Evolutionary conservation across 2,329 filamentous ascomycete genomes (phyloP), one percentile per base, ranked within the genome.

Genomic region (Arthroderma sp.): DNA sequence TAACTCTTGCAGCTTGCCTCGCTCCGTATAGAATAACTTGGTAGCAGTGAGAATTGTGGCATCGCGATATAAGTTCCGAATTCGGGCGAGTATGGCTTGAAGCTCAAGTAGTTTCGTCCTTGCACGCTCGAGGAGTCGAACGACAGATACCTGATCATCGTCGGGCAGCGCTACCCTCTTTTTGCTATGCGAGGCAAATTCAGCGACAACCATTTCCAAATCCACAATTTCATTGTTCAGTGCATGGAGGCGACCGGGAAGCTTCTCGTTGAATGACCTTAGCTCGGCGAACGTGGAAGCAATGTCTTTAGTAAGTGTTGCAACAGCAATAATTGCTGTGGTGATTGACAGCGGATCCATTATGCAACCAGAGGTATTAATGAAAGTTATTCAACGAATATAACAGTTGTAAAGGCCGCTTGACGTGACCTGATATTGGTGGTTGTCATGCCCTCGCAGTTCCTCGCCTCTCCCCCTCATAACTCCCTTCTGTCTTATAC

Each of bases 161-260:
- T 50, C 40, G 6, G 45, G 36, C 15, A 49, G 10, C 3, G 11
- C 39, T 15, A 40, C 43, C 33, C 55, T 29, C 10, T 29, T 31
- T 40, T 40, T 30, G 7, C 29, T 40, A 15, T 31, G 38, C 4
- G 38, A 40, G 9, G 38, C 29, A 9, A 40, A 30, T 30, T 40
- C 38, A n/a, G 22, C 45, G 10, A 59, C 49, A 27, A 61, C 57
- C 3, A 59, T 42, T 43, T 58, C 52, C 28, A 61, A 48, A 44
- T 61, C 57, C 7, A 44, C 42, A 45, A 58, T 55, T 46, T 62
- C 57, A 42, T 61, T 61, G 31, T 55, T 53, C 36, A 61, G 44
- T 3, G 60, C 57, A 44, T 59, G 52, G 5, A 56, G 39, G 15
- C 57, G 52, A 2, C 57, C 58, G 3, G 58, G 57, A 22, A 61